Percentiles rank a stretch among this genome's conserved stretches.
phyloP scores from a whole-genome alignment of 768 basidiomycete species.

The Naganishia kalamii region DNA sequence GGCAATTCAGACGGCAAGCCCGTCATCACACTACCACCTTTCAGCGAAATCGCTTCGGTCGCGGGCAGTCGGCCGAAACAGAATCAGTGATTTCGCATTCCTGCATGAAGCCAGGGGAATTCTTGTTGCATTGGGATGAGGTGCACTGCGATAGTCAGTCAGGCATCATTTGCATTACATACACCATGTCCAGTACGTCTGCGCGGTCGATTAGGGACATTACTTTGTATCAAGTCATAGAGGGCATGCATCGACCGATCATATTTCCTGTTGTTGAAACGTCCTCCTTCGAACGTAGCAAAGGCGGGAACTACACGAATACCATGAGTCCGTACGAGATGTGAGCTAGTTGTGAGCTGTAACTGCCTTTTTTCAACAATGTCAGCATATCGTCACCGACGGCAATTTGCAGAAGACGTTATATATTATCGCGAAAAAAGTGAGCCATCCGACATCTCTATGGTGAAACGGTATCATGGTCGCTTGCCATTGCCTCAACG shows the following conservation, averaged over 20 bases:
- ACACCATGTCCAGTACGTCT: neutral
- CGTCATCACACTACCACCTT: slow-evolving; percentile 40
- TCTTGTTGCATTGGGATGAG: neutral
- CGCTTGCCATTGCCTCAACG: slow-evolving; percentile 18
- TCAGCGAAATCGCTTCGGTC: slow-evolving; percentile 45
- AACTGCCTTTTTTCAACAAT: no score
- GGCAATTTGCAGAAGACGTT: no score
- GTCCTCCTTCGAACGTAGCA: no score
- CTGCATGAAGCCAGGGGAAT: neutral
- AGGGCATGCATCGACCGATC: neutral
- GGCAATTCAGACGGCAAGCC: neutral
- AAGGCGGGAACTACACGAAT: no score
- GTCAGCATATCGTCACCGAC: no score
- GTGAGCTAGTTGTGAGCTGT: no score
- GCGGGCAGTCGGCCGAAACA: slow-evolving; percentile 37
- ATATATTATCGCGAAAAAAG: no score
- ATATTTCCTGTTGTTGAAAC: neutral
- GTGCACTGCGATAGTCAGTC: neutral
- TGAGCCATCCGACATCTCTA: slow-evolving; percentile 16
- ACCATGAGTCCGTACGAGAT: no score
- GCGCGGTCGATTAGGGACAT: neutral
- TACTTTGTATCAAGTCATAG: slow-evolving; percentile 1
- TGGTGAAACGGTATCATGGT: slow-evolving; percentile 20
- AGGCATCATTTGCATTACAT: neutral
- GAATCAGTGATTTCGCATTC: neutral